phyloP scores from a whole-genome alignment of 306 rosid species.

The Acacia melanoxylon region DNA sequence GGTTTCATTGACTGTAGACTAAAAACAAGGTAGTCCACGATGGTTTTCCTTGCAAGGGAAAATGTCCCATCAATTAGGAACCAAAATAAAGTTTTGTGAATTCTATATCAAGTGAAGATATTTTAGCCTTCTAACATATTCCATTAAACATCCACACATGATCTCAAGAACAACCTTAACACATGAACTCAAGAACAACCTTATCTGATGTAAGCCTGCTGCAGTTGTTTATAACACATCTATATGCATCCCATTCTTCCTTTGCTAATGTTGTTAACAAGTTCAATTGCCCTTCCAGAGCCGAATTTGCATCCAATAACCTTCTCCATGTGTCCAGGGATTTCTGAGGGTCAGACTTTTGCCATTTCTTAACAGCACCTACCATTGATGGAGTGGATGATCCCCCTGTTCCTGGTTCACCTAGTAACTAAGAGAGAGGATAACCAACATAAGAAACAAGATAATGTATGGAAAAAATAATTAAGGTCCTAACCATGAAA shows the following conservation, averaged over 20 bases:
- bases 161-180: constrained; percentile 27
- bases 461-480: background rate
- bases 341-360: constrained; percentile 77
- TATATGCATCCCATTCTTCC: constrained; percentile 86
- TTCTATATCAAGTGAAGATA: background rate
- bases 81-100: background rate
- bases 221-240: constrained; percentile 60
- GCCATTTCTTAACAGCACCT: constrained; percentile 97
- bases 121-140: constrained; percentile 5
- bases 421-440: constrained; percentile 65
- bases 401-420: constrained; percentile 98
- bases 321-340: constrained; percentile 77
- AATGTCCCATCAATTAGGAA: background rate
- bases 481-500: too few species aligned
- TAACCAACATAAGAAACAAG: constrained; percentile 19
- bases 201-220: constrained; percentile 66
- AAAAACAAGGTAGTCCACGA: background rate
- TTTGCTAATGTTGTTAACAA: constrained; percentile 62
- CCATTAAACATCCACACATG: constrained; percentile 22
- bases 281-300: constrained; percentile 69
- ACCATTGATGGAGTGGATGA: constrained; percentile 99
- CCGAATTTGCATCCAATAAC: constrained; percentile 75
- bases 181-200: constrained; percentile 49
- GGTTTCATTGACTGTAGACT: background rate
- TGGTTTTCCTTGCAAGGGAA: background rate